Evolutionary conservation across 192 early-diverging fungal genomes (phyloP).

Genomic region (Martensiomyces pterosporus): DNA sequence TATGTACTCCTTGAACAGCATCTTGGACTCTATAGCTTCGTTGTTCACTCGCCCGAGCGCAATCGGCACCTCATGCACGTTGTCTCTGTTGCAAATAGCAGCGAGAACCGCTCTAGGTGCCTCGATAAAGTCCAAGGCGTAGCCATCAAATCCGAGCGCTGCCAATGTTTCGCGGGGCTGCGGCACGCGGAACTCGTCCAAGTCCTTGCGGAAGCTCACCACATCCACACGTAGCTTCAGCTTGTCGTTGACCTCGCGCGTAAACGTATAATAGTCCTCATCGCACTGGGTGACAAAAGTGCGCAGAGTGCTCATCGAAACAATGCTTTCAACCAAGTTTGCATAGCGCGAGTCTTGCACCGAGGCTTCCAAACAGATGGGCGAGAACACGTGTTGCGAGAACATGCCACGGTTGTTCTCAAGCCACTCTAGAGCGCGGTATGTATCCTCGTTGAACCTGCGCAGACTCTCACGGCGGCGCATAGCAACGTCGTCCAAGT

Average conservation of each 20-base stretch:
- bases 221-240: conserved; percentile 59
- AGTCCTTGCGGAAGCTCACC: conserved; percentile 39
- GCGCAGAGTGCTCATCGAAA: conserved; percentile 52
- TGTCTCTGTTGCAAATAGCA: conserved; percentile 58
- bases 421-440: conserved; percentile 67
- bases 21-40: conserved; percentile 16
- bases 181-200: conserved; percentile 33
- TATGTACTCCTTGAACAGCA: conserved; percentile 37
- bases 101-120: conserved; percentile 61
- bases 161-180: conserved; percentile 33
- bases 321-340: conserved; percentile 60
- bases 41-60: conserved; percentile 35
- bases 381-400: conserved; percentile 65
- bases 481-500: conserved; percentile 56
- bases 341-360: conserved; percentile 62
- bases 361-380: conserved; percentile 67
- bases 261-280: conserved; percentile 73
- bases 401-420: conserved; percentile 61
- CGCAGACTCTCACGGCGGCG: conserved; percentile 55
- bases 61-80: conserved; percentile 56
- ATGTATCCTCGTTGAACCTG: conserved; percentile 50
- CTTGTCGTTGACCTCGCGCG: conserved; percentile 59
- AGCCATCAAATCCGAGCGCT: conserved; percentile 69
- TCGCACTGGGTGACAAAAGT: conserved; percentile 75
- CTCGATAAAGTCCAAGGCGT: conserved; percentile 69